Base-by-base conservation (phyloP, 805 yeast genomes). In the Wickerhamomyces kurtzmanii region DNA sequence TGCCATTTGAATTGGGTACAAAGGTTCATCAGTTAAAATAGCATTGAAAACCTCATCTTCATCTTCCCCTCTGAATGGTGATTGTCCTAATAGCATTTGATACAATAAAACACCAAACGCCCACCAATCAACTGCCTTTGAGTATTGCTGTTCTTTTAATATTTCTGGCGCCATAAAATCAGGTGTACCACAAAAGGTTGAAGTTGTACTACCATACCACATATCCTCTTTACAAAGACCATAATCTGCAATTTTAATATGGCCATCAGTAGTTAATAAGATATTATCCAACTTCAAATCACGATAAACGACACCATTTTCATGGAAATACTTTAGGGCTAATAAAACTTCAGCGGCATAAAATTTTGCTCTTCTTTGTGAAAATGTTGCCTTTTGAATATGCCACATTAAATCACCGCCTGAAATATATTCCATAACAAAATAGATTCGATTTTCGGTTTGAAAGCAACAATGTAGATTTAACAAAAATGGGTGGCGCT, bases 391-490 rank as follows among this genome's bases (percentile, higher is more conserved):
- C 47, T 85, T 84, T 56, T 91, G 98, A 45, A 91, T 93, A 53
- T 91, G 99, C 94, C 96, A 87, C 98, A 91, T 91, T 47, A 91
- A 68, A 59, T 91, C 99, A 53, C 99, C 99, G 33, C 98, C 99
- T 13, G 93, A 77, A 28, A 91, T 79, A 49, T 86, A 91, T 54
- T 91, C 97, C 99, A 91, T 91, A 11, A 94, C 98, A 59, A 91
- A 91, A 54, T 91, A 91, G 23, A 91, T 82, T 49, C 98, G 74
- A 50, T 93, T 91, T 42, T 91, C 98, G 1, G 98, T 91, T 58
- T 91, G 99, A 69, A 91, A 91, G 45, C 96, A 87, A 48, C 96
- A 91, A 51, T 78, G 89, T 37, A 91, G 62, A 44, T 86, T 86
- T 42, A 91, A 68, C 49, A 91, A 65, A 57, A 91, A 91, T 23